Evolutionary conservation across 768 basidiomycete species (phyloP).

Genomic region (Chalciporus piperatus): DNA sequence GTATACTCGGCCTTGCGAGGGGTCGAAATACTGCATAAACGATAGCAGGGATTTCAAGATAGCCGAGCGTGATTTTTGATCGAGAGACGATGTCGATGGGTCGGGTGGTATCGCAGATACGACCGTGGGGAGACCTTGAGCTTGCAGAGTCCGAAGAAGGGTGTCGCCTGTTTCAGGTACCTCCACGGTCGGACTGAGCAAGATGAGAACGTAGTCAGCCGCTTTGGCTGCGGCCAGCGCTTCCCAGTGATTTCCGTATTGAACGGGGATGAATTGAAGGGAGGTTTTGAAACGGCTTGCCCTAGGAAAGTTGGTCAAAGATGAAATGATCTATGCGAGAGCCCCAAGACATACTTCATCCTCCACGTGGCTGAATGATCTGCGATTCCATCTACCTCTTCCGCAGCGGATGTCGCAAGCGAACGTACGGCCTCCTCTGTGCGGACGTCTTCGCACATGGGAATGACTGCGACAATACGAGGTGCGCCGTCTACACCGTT

Average conservation of each 20-base stretch:
- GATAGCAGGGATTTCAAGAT: constrained; percentile 88
- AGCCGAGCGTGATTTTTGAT: constrained; percentile 60
- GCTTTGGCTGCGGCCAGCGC: constrained; percentile 83
- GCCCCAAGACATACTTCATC: constrained; percentile 50
- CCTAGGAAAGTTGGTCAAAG: constrained; percentile 37
- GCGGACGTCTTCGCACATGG: constrained; percentile 68
- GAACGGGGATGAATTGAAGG: constrained; percentile 80
- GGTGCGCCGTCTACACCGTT: constrained; percentile 76
- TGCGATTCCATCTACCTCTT: constrained; percentile 26
- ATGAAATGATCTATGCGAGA: neutral
- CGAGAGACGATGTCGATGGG: constrained; percentile 41
- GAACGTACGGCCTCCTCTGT: constrained; percentile 49
- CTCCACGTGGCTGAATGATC: constrained; percentile 44
- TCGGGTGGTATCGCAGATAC: constrained; percentile 69
- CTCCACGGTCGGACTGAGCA: constrained; percentile 77
- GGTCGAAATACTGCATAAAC: constrained; percentile 94
- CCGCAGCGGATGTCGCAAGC: constrained; percentile 59
- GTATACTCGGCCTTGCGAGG: constrained; percentile 71
- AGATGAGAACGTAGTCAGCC: constrained; percentile 87
- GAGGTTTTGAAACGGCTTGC: constrained; percentile 89
- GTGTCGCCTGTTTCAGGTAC: constrained; percentile 86
- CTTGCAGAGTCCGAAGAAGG: constrained; percentile 81
- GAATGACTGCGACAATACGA: constrained; percentile 84
- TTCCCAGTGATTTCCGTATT: constrained; percentile 67
- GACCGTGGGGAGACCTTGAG: constrained; percentile 85